phyloP scores from a whole-genome alignment of 1,139 yeast species.

The Candida freyschussii region DNA sequence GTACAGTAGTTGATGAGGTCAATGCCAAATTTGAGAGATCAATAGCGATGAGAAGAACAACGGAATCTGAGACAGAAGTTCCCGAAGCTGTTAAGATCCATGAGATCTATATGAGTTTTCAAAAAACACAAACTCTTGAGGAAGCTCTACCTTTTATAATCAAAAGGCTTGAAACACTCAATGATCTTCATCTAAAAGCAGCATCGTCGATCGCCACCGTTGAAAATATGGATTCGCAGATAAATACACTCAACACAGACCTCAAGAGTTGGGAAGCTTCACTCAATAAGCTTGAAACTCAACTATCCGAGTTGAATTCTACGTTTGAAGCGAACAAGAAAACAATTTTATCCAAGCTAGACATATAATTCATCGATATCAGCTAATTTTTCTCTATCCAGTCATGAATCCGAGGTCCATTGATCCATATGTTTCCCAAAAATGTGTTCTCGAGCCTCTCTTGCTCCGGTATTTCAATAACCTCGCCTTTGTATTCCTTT shows the following conservation, averaged over 20 bases:
- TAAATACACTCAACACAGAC: conserved; percentile 36
- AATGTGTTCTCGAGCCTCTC: conserved; percentile 8
- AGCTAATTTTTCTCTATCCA: neutral
- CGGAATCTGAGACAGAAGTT: conserved; percentile 12
- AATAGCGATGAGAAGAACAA: conserved; percentile 23
- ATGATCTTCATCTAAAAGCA: conserved; percentile 43
- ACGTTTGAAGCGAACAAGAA: conserved; percentile 17
- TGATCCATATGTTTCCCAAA: conserved; percentile 22
- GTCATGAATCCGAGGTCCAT: neutral
- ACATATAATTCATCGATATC: neutral
- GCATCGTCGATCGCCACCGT: conserved; percentile 50
- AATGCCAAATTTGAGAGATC: conserved; percentile 28
- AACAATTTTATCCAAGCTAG: neutral
- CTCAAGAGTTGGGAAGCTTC: conserved; percentile 38
- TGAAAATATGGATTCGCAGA: conserved; percentile 38
- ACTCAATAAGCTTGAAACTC: conserved; percentile 34
- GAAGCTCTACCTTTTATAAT: conserved; percentile 38
- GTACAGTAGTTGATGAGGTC: conserved; percentile 35
- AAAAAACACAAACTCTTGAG: conserved; percentile 34
- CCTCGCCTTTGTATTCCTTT: conserved; percentile 14
- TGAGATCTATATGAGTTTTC: conserved; percentile 36
- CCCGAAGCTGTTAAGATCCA: conserved; percentile 30
- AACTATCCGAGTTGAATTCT: conserved; percentile 31
- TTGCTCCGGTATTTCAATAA: conserved; percentile 17
- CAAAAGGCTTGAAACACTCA: conserved; percentile 41